Base-by-base conservation (phyloP, 2,329 filamentous ascomycete species). In the Hypoxylon sp. region DNA sequence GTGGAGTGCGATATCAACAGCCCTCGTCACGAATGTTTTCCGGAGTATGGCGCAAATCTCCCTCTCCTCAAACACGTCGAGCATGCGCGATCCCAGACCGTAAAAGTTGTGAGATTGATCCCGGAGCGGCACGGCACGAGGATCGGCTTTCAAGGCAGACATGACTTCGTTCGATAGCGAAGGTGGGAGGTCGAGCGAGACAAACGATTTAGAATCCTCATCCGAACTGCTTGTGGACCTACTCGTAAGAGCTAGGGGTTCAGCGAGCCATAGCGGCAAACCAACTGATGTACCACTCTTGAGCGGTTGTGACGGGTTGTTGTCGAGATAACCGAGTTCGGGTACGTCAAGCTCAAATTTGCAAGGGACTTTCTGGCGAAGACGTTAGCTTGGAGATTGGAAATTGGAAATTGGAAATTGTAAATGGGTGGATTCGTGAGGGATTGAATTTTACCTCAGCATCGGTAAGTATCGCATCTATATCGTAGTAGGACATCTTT, bases 301-400 rank as follows among this genome's bases (percentile, higher is more conserved):
- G 75, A 98, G 90, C 78, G 92, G 81, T 33, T 86, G 82, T 2
- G 81, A 78, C 24, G 92, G 87, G 76, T 93, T 95, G 76, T 94
- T 94, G 81, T 97, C 94, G 66, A 99, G 87, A 79, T 97, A 94
- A 73, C 94, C 94, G 50, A 98, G 88, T 63, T 92, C 90, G 19
- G 94, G 92, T 33, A 97, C 91, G 66, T 95, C 92, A 76, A 98
- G 88, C 77, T 97, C 92, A 82, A 98, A 98, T 56, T 92, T 97
- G 83, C 94, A 97, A 44, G 96, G 95, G 33, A 98, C 89, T 92
- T 98, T 98, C 90, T 97, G 74, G 33, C 26, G n/a, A 52, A 29
- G 72, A 74, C 39, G 72, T 72, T 37, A 67, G 59, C 54, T 29
- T 54, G 10, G 17, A 56, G 33, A 60, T 10, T 39, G 22, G 4